These are phyloP conservation scores for Tricharina praecox DNA, from an alignment of 495 filamentous ascomycete species.

Conservation along the genomic window DNA sequence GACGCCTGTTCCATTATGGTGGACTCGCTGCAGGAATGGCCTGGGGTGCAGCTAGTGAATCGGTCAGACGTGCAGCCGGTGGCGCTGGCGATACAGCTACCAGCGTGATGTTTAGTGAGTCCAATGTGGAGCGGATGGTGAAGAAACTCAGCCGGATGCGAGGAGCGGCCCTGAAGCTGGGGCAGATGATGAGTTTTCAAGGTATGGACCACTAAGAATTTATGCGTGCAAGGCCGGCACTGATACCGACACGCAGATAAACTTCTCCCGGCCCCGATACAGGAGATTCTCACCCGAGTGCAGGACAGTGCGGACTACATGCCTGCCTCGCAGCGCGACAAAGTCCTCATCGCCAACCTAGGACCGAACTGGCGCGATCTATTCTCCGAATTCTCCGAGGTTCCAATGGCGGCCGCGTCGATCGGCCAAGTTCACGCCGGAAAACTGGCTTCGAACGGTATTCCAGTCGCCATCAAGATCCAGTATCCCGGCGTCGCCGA, in stretches of 20 bases:
- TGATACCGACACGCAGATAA: slow-evolving; percentile 33
- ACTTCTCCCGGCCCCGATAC: slow-evolving; percentile 72
- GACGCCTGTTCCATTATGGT: slow-evolving; percentile 84
- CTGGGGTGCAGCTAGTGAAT: slow-evolving; percentile 77
- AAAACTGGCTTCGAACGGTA: slow-evolving; percentile 53
- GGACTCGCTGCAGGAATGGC: slow-evolving; percentile 89
- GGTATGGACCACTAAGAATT: slow-evolving; percentile 29
- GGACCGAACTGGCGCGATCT: slow-evolving; percentile 73
- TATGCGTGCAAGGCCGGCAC: background rate
- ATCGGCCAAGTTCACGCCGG: slow-evolving; percentile 94
- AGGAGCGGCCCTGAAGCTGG: slow-evolving; percentile 92
- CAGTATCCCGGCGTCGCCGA: slow-evolving; percentile 95
- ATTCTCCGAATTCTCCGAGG: slow-evolving; percentile 70
- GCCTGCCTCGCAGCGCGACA: slow-evolving; percentile 78
- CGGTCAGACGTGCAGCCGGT: slow-evolving; percentile 48
- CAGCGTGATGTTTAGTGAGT: slow-evolving; percentile 72
- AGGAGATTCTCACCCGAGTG: slow-evolving; percentile 76
- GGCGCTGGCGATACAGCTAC: slow-evolving; percentile 40
- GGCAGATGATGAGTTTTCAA: slow-evolving; percentile 95
- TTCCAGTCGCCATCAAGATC: slow-evolving; percentile 79
- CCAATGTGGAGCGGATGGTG: slow-evolving; percentile 83
- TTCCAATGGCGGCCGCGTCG: slow-evolving; percentile 88
- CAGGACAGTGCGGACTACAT: slow-evolving; percentile 98
- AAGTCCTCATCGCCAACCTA: slow-evolving; percentile 60
- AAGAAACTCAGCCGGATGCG: slow-evolving; percentile 88